A percentile compares a stretch with the other conserved stretches of the same genome.
Conservation (phyloP, 2,329 filamentous ascomycete species). For the Fusarium compactum region DNA sequence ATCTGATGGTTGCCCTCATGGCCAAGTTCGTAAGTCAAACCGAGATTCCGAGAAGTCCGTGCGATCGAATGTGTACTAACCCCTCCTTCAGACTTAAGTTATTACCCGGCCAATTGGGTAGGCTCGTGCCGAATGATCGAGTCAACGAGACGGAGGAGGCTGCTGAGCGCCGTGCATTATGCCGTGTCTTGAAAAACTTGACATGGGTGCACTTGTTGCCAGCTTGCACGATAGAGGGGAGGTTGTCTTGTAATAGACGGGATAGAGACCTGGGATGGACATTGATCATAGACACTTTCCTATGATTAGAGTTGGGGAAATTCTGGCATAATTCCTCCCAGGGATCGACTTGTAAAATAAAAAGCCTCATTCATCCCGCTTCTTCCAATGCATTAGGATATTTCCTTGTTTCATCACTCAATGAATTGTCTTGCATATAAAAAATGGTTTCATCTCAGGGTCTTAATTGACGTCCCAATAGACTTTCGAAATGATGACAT, state of each 20-base stretch:
- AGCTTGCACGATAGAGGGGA: constrained; percentile 53
- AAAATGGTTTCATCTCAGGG: constrained; percentile 5
- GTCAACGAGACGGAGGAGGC: constrained; percentile 50
- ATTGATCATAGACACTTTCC: constrained; percentile 50
- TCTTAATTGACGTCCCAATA: constrained; percentile 39
- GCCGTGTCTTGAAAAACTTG: constrained; percentile 47
- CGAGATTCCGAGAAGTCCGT: not conserved
- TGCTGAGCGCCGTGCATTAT: constrained; percentile 46
- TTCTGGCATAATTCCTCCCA: constrained; percentile 50
- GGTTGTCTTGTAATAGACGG: constrained; percentile 57
- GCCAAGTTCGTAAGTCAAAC: constrained; percentile 80
- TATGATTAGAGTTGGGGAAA: constrained; percentile 53
- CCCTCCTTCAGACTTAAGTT: constrained; percentile 53
- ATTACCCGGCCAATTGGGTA: constrained; percentile 50
- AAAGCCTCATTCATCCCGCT: constrained; percentile 57
- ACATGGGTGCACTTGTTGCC: constrained; percentile 44
- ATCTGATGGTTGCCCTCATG: constrained; percentile 93
- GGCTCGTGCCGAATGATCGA: constrained; percentile 54
- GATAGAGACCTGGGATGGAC: constrained; percentile 55
- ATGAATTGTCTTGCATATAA: constrained; percentile 11
- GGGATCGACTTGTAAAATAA: constrained; percentile 59
- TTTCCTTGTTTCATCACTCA: constrained; percentile 43
- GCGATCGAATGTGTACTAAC: constrained; percentile 20
- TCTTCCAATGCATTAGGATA: constrained; percentile 50
- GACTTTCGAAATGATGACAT: constrained; percentile 37